phyloP scores from a whole-genome alignment of 2,329 filamentous ascomycete genomes.

The Colletotrichum cordylinicola region DNA sequence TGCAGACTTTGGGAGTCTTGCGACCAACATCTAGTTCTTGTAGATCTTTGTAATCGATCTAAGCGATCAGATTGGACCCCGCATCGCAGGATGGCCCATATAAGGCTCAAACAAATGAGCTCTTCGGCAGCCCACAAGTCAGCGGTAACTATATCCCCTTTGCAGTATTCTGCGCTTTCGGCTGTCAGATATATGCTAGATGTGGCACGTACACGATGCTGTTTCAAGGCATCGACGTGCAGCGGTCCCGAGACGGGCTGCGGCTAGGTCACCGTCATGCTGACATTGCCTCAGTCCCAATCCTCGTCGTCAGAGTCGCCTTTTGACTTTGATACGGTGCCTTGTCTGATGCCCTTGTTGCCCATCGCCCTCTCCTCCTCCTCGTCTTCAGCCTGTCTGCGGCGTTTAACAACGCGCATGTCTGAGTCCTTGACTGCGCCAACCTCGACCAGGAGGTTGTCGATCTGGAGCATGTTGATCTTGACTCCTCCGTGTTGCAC shows the following conservation, averaged over 20 bases:
- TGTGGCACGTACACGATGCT: neutral
- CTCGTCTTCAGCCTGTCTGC: constrained; percentile 64
- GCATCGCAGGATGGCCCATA: neutral
- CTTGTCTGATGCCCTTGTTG: constrained; percentile 58
- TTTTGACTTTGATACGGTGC: constrained; percentile 48
- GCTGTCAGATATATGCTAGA: neutral
- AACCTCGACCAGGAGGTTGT: constrained; percentile 80
- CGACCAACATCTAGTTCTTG: neutral
- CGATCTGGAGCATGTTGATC: constrained; percentile 76
- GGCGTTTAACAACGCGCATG: constrained; percentile 72
- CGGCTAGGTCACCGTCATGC: neutral
- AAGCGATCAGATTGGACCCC: neutral
- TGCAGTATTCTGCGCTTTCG: neutral
- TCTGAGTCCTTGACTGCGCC: constrained; percentile 83
- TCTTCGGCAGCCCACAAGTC: neutral
- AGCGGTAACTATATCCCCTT: neutral
- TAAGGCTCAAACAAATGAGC: neutral
- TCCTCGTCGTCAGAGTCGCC: constrained; percentile 59
- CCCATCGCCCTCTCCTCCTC: constrained; percentile 61
- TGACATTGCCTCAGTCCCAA: constrained; percentile 57
- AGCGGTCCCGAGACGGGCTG: neutral
- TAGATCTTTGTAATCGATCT: neutral
- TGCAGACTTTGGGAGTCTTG: neutral
- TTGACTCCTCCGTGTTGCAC: constrained; percentile 76
- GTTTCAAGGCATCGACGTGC: neutral